Percentiles rank a stretch among this genome's conserved stretches.
Evolutionary conservation across 345 rosid species (phyloP).

Genomic region (Brassica rapa): DNA sequence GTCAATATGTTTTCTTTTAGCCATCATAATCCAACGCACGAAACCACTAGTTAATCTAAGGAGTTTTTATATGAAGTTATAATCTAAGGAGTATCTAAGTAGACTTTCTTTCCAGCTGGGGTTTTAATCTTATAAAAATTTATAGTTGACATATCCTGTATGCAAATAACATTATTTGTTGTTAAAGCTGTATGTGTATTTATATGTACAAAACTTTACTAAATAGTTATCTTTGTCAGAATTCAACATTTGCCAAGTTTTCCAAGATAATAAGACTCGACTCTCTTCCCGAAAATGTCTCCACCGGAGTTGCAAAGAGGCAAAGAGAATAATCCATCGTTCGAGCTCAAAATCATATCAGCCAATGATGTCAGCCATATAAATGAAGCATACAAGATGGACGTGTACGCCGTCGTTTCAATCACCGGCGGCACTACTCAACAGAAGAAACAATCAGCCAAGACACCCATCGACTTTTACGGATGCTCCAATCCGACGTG

Average conservation of each 20-base stretch:
- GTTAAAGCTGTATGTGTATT: not conserved
- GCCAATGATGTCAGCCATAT: slow-evolving; percentile 49
- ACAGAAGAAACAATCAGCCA: slow-evolving; percentile 40
- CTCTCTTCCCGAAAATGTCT: not conserved
- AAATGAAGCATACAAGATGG: slow-evolving; percentile 56
- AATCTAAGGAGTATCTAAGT: not conserved
- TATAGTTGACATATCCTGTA: not conserved
- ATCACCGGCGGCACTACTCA: slow-evolving; percentile 44
- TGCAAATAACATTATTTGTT: not conserved
- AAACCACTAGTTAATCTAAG: not conserved
- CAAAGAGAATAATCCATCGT: slow-evolving; percentile 24
- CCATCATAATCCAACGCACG: not conserved
- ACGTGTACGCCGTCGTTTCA: slow-evolving; percentile 58
- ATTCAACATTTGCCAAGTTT: not conserved
- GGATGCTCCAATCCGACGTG: slow-evolving; percentile 65
- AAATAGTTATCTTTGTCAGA: not conserved
- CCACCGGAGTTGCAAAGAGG: slow-evolving; percentile 12
- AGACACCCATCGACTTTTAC: slow-evolving; percentile 42
- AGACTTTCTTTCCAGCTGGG: not conserved
- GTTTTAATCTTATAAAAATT: too few relatives aligned
- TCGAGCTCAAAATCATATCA: slow-evolving; percentile 60
- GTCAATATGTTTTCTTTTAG: not conserved
- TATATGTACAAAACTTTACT: not conserved
- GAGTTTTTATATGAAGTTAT: not conserved
- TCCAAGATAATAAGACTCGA: not conserved